Evolutionary conservation across 352 stramenopile species (phyloP), one percentile per base, ranked within the genome.

Genomic region (Globisporangium cederbergense): DNA sequence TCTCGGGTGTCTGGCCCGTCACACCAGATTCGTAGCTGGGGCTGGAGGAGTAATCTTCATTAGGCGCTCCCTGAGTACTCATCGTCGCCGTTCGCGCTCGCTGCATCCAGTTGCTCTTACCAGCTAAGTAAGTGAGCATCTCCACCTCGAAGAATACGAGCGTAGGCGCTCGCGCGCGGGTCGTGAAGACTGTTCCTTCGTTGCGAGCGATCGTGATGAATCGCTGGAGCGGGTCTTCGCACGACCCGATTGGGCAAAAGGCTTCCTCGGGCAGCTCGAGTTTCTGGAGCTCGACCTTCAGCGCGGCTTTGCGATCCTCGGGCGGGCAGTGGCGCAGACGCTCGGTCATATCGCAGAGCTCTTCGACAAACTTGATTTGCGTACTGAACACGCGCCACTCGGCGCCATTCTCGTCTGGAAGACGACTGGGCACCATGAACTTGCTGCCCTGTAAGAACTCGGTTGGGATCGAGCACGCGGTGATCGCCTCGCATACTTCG

Each of bases 161-260:
- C 20, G 83, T 93, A 16, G 88, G 88, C 13, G 88, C 88, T 16
- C 88, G 78, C 14, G 88, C 86, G n/a, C 83, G 87, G 0, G 88
- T 96, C n/a, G 85, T 92, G 66, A 96, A 96, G 22, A 96, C 86
- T 0, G 86, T 89, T 34, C 88, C 86, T 76, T 95, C 86, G 18
- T 76, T 70, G 51, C 76, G 70, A 42, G 73, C 80, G 51, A 93
- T 90, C 11, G 72, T 76, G 51, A 93, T 65, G 54, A 95, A 76
- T 2, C 79, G 75, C 58, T 83, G 73, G n/a, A 92, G 46, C 28
- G 80, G 73, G 45, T 88, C 71, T 42, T 90, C 77, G 42, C 79
- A 89, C 14, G 82, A 88, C 5, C 78, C 83, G 4, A 95, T 70
- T 25, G 86, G 86, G 59, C 77, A 90, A 52, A 89, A 91, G 9